phyloP scores from a whole-genome alignment of 2,329 filamentous ascomycete species.

The Xylariales sp. region DNA sequence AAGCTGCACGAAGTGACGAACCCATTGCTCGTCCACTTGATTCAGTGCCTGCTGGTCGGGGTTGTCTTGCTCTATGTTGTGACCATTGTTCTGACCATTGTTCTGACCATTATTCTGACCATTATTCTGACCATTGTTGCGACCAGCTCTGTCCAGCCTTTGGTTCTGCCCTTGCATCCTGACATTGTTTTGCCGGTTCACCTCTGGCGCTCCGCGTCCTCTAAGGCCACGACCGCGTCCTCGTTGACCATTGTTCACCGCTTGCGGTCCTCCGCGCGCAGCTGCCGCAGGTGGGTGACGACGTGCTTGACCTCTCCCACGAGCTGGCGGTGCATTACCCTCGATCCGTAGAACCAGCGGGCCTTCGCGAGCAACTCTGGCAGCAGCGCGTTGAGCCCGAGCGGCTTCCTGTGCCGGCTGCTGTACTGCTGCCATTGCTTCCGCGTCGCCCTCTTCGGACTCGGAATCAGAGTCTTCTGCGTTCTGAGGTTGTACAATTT shows the following conservation, averaged over 20 bases:
- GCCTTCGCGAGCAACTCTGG: slow-evolving; percentile 49
- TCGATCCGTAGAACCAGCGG: slow-evolving; percentile 53
- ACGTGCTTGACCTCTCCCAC: slow-evolving; percentile 18
- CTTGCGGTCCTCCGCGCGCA: slow-evolving; percentile 17
- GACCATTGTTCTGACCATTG: slow-evolving; percentile 14
- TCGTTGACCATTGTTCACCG: slow-evolving; percentile 24
- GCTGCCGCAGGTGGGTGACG: slow-evolving; percentile 19
- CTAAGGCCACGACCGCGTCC: slow-evolving; percentile 24
- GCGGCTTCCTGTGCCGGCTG: slow-evolving; percentile 12
- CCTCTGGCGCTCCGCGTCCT: slow-evolving; percentile 22
- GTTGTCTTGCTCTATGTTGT: slow-evolving; percentile 17
- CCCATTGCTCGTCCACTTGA: slow-evolving; percentile 46
- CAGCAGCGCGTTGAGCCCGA: slow-evolving; percentile 17
- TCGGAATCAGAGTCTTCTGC: slow-evolving; percentile 23
- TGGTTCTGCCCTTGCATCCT: slow-evolving; percentile 14
- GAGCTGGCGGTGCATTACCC: slow-evolving; percentile 27
- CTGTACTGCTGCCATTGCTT: slow-evolving; percentile 18
- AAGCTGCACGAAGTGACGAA: slow-evolving; percentile 49
- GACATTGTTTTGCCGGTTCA: slow-evolving; percentile 17
- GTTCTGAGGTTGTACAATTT: slow-evolving; percentile 11
- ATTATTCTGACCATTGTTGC: slow-evolving; percentile 14
- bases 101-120: slow-evolving; percentile 16
- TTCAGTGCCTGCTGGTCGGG: slow-evolving; percentile 30
- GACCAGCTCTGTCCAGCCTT: slow-evolving; percentile 16
- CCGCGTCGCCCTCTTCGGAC: slow-evolving; percentile 19